These are phyloP conservation scores for Xylariaceae sp. DNA, from an alignment of 2,329 filamentous ascomycete genomes.

Conservation along the genomic window DNA sequence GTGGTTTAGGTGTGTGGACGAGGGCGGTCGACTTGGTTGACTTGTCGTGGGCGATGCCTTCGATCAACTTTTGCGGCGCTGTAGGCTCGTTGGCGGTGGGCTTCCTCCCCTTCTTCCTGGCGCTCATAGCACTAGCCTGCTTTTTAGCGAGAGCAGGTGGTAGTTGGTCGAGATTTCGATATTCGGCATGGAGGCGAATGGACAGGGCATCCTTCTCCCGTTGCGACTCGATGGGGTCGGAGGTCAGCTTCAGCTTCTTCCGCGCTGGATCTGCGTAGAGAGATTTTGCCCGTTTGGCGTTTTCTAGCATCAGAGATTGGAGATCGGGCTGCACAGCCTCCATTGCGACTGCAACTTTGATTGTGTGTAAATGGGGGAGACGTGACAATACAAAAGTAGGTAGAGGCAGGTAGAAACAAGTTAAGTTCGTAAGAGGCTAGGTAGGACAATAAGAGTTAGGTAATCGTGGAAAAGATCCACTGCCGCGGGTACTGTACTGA, in stretches of 20 bases:
- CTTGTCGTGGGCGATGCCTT: constrained; percentile 50
- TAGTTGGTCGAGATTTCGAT: constrained; percentile 33
- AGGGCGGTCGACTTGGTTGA: constrained; percentile 39
- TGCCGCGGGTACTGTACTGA: too few relatives aligned
- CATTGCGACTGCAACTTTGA: constrained; percentile 27
- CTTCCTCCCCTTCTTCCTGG: constrained; percentile 35
- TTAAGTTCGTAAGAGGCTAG: too few relatives aligned
- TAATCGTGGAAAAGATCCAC: too few relatives aligned
- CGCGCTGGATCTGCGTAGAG: constrained; percentile 31
- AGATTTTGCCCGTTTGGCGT: constrained; percentile 36
- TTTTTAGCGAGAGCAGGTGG: constrained; percentile 41
- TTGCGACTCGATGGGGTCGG: constrained; percentile 30
- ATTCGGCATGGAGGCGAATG: constrained; percentile 38
- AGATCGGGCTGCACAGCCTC: constrained; percentile 33
- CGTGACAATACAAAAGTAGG: too few relatives aligned
- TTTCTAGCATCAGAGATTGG: constrained; percentile 32
- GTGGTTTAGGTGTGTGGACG: constrained; percentile 38
- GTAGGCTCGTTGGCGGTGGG: constrained; percentile 29
- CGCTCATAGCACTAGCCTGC: constrained; percentile 37
- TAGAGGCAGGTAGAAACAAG: too few relatives aligned
- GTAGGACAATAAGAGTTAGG: too few relatives aligned
- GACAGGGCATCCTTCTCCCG: constrained; percentile 36
- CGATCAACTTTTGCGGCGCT: constrained; percentile 62
- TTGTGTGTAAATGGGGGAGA: not conserved
- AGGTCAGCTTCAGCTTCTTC: constrained; percentile 34